Percentiles rank a stretch among this genome's conserved stretches.
phyloP scores from a whole-genome alignment of 2,329 filamentous ascomycete species.

The Xylariaceae sp. region DNA sequence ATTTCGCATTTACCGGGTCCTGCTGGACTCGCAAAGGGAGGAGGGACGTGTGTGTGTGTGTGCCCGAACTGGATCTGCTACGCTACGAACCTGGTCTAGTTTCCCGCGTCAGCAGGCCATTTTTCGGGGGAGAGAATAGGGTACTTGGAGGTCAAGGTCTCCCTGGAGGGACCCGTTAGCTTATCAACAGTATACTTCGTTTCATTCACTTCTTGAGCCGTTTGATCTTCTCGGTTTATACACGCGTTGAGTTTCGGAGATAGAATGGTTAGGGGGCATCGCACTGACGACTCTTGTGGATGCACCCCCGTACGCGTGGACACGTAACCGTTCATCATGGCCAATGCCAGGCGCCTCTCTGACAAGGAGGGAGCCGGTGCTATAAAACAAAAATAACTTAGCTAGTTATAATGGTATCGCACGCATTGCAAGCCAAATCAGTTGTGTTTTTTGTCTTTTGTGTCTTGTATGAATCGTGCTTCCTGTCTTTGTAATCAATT shows the following conservation, averaged over 20 bases:
- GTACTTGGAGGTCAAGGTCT: slow-evolving; percentile 21
- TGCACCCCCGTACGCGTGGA: slow-evolving; percentile 16
- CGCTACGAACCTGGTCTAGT: slow-evolving; percentile 17
- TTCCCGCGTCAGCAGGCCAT: slow-evolving; percentile 14
- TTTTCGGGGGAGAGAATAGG: slow-evolving; percentile 18
- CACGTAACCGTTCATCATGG: slow-evolving; percentile 16
- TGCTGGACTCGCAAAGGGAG: slow-evolving; percentile 16
- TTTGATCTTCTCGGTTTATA: slow-evolving; percentile 25
- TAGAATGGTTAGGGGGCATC: slow-evolving; percentile 24
- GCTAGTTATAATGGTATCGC: slow-evolving; percentile 29
- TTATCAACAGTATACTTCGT: slow-evolving; percentile 28
- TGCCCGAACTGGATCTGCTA: slow-evolving; percentile 14
- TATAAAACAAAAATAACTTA: slow-evolving; percentile 20
- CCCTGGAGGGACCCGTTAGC: slow-evolving; percentile 19
- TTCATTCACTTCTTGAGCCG: slow-evolving; percentile 25
- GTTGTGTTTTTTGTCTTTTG: not conserved
- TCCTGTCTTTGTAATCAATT: not conserved
- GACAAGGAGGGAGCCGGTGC: slow-evolving; percentile 7
- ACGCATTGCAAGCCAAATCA: slow-evolving; percentile 19
- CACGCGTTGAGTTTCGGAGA: slow-evolving; percentile 25
- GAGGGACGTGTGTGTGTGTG: slow-evolving; percentile 5
- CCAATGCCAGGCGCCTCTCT: slow-evolving; percentile 16
- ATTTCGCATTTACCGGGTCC: slow-evolving; percentile 20
- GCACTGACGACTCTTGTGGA: slow-evolving; percentile 32
- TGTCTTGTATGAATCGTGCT: not conserved